These are phyloP conservation scores for Elongisporangium undulatum DNA, from an alignment of 352 stramenopile genomes.

Conservation along the genomic window DNA sequence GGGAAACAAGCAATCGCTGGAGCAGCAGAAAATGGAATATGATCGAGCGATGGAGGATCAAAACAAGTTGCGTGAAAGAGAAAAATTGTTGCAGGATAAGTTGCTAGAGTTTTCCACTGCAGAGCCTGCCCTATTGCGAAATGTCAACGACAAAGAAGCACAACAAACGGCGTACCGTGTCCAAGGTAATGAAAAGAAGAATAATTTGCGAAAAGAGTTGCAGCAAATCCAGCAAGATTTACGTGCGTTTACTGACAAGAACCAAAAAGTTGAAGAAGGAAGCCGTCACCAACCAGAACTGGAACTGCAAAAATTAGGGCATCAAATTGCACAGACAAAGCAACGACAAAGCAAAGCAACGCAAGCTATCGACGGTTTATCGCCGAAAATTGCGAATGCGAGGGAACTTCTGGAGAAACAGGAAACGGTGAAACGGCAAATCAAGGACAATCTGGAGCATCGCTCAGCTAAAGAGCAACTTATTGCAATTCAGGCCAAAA, in stretches of 20 bases:
- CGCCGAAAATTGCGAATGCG: conserved; percentile 38
- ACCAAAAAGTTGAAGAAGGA: conserved; percentile 30
- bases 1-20: conserved; percentile 47
- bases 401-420: conserved; percentile 36
- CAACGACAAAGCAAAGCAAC: conserved; percentile 30
- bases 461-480: conserved; percentile 48
- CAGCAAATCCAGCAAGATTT: conserved; percentile 37
- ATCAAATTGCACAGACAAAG: conserved; percentile 38
- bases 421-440: conserved; percentile 62
- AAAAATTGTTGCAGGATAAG: conserved; percentile 51
- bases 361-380: conserved; percentile 38
- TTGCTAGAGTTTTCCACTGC: conserved; percentile 26
- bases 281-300: conserved; percentile 33
- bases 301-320: conserved; percentile 32
- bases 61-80: conserved; percentile 40
- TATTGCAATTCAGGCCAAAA: conserved; percentile 24
- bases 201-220: conserved; percentile 29
- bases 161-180: conserved; percentile 33
- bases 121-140: conserved; percentile 35
- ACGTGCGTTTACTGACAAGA: conserved; percentile 35
- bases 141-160: conserved; percentile 34
- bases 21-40: conserved; percentile 49
- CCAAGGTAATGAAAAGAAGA: conserved; percentile 20
- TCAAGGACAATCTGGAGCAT: conserved; percentile 78
- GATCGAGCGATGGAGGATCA: conserved; percentile 50